These are phyloP conservation scores for Neurospora sp. DNA, from an alignment of 495 filamentous ascomycete species.

Conservation along the genomic window DNA sequence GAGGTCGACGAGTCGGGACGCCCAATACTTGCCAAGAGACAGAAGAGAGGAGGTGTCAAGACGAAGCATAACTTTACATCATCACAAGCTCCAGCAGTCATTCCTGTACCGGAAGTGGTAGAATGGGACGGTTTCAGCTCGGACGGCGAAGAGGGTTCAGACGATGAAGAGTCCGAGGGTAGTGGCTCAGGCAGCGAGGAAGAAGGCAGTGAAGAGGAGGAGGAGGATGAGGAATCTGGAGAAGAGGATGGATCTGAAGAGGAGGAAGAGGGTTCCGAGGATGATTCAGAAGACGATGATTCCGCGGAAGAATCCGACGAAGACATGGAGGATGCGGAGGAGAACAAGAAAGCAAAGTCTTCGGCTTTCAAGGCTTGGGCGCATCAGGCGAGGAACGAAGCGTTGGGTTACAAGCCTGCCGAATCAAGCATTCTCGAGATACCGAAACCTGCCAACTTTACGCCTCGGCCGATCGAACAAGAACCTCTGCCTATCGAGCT, in stretches of 20 bases:
- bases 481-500: constrained; percentile 72
- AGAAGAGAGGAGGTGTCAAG: constrained; percentile 43
- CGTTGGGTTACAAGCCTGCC: constrained; percentile 39
- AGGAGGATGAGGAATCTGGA: constrained; percentile 2
- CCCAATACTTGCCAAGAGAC: constrained; percentile 66
- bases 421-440: constrained; percentile 27
- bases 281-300: constrained; percentile 13
- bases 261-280: constrained; percentile 12
- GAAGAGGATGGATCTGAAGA: constrained; percentile 12
- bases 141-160: constrained; percentile 10
- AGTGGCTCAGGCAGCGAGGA: neutral
- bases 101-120: constrained; percentile 17
- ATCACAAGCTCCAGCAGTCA: constrained; percentile 10
- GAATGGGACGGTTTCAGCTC: constrained; percentile 32
- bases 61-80: constrained; percentile 30
- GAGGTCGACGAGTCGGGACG: constrained; percentile 66
- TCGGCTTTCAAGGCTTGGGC: constrained; percentile 95
- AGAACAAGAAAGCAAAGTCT: constrained; percentile 29
- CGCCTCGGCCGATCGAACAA: constrained; percentile 50
- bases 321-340: constrained; percentile 19
- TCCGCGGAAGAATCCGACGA: constrained; percentile 15
- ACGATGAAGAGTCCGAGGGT: constrained; percentile 11
- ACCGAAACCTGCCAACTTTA: constrained; percentile 41
- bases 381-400: constrained; percentile 69
- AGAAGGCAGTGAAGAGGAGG: constrained; percentile 12